Evolutionary conservation across 176 grass and related monocot genomes (phyloP), one percentile per base, ranked within the genome.

Genomic region (Secale cereale): DNA sequence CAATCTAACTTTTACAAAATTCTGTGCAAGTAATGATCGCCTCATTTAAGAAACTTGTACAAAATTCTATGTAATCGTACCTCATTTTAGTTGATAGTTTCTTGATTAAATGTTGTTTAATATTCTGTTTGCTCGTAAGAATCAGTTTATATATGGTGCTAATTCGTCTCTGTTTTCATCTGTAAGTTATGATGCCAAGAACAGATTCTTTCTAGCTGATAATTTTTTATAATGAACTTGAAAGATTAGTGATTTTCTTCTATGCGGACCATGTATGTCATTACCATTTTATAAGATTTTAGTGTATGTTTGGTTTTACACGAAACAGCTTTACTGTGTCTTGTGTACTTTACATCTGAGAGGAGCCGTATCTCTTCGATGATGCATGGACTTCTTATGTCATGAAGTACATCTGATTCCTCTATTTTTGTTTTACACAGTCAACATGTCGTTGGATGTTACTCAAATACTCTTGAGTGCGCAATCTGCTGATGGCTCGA

Each of bases 401-500:
- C 14, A 46, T 29, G 30, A 10, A 39, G 26, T 63, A 62, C 57
- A 29, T 65, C 78, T 59, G 63, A 33, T 54, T 60, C 33, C 63
- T 30, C 40, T 14, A 10, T 70, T 65, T 91, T 67, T 62, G 10
- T 83, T 41, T 84, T 76, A 17, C 72, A 94, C 87, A 86, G 60
- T 71, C 81, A 91, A 64, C 31, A 93, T 97, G 91, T 92, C 94
- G 45, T 36, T 93, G 36, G 94, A 97, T 29, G 37, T 97, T 82
- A 97, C 94, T 60, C 91, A 93, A 85, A 69, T 97, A 82, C 94
- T 97, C 43, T 89, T 97, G 70, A 91, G 87, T 73, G 94, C 94
- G 0, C 94, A 97, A 74, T 93, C 94, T 46, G 72, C 88, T 32
- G 89, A 97, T 93, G 78, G 78, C 4, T 62, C 72, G 1, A 90